phyloP scores from a whole-genome alignment of 2,329 filamentous ascomycete species.

The Cyphellophora europaea region DNA sequence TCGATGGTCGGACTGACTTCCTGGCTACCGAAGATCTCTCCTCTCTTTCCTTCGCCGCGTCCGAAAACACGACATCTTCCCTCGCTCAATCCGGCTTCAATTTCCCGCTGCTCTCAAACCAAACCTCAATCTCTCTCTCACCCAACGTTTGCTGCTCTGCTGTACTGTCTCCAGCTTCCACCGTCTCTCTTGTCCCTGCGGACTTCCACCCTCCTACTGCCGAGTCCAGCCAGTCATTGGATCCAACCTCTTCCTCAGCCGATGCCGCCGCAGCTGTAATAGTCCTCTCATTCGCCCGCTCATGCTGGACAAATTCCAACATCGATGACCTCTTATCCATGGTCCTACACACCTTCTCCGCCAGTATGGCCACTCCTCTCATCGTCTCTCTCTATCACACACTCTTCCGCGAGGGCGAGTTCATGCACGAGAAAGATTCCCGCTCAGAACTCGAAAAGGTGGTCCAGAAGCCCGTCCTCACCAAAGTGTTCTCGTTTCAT shows the following conservation, averaged over 20 bases:
- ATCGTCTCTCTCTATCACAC: constrained; percentile 60
- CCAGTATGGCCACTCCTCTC: constrained; percentile 29
- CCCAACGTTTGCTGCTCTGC: constrained; percentile 33
- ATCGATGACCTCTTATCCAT: constrained; percentile 63
- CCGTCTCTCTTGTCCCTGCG: background rate
- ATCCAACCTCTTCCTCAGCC: constrained; percentile 38
- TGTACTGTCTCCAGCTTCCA: constrained; percentile 23
- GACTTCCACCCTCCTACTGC: constrained; percentile 22
- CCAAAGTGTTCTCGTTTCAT: constrained; percentile 50
- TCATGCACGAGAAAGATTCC: constrained; percentile 44
- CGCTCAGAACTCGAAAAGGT: constrained; percentile 68
- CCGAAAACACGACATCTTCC: constrained; percentile 8
- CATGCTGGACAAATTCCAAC: constrained; percentile 38
- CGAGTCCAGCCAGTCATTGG: constrained; percentile 1
- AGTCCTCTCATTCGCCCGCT: constrained; percentile 42
- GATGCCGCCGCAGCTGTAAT: constrained; percentile 54
- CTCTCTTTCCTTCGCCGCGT: constrained; percentile 10
- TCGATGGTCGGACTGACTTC: constrained; percentile 42
- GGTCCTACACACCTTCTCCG: constrained; percentile 45
- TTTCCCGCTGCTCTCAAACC: constrained; percentile 46
- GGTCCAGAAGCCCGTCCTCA: constrained; percentile 62
- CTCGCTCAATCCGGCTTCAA: constrained; percentile 70
- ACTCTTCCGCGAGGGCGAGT: constrained; percentile 68
- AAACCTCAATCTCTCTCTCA: constrained; percentile 31
- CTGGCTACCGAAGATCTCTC: constrained; percentile 52